A percentile compares a stretch with the other conserved stretches of the same genome.
Evolutionary conservation across 768 basidiomycete genomes (phyloP).

Genomic region (Tephrocybe rancida): DNA sequence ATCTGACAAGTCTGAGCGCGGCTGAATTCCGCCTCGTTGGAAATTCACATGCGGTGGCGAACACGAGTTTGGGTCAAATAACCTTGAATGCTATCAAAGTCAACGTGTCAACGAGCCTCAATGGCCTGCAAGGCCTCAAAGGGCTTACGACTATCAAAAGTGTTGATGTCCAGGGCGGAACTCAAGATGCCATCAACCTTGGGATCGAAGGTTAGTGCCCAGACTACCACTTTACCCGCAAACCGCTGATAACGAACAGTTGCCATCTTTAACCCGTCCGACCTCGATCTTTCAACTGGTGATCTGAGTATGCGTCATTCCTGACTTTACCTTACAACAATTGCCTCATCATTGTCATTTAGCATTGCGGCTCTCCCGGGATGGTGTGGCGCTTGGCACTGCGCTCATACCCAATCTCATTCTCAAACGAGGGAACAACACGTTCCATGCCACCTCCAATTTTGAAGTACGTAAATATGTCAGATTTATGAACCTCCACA

Average conservation of each 20-base stretch:
- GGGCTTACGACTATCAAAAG: slow-evolving; percentile 53
- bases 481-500: background rate
- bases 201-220: slow-evolving; percentile 51
- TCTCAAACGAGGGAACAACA: slow-evolving; percentile 62
- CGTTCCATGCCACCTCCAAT: slow-evolving; percentile 45
- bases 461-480: slow-evolving; percentile 42
- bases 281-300: slow-evolving; percentile 60
- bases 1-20: slow-evolving; percentile 52
- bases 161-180: slow-evolving; percentile 72
- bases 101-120: slow-evolving; percentile 62
- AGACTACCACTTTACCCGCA: background rate
- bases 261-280: slow-evolving; percentile 69
- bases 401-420: slow-evolving; percentile 61
- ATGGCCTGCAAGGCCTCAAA: slow-evolving; percentile 63
- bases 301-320: slow-evolving; percentile 52
- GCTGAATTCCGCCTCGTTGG: slow-evolving; percentile 62
- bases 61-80: slow-evolving; percentile 63
- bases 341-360: background rate
- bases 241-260: slow-evolving; percentile 36
- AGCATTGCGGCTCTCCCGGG: slow-evolving; percentile 61
- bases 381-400: slow-evolving; percentile 57
- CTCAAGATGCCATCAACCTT: slow-evolving; percentile 57
- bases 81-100: slow-evolving; percentile 74
- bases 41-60: slow-evolving; percentile 60
- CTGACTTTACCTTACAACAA: background rate